A percentile compares a stretch with the other conserved stretches of the same genome.
Evolutionary conservation across 1,284 basidiomycete species (phyloP).

Genomic region (Marasmius sp.): DNA sequence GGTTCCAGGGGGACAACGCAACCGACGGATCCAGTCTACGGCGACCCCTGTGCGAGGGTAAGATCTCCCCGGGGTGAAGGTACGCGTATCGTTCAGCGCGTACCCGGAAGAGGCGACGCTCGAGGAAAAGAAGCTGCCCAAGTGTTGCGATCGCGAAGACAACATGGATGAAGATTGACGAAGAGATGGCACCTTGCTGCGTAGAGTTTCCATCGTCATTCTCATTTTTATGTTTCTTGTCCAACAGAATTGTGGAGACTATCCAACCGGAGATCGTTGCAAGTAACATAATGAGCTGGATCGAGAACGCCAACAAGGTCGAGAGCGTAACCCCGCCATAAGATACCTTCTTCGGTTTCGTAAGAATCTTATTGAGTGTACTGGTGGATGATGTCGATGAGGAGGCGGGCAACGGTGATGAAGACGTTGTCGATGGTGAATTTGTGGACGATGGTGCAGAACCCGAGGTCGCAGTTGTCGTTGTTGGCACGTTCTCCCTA

Average conservation of each 20-base stretch:
- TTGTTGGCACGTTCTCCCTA: conserved; percentile 30
- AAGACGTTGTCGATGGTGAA: conserved; percentile 2
- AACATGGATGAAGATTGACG: conserved; percentile 58
- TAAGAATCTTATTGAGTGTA: conserved; percentile 29
- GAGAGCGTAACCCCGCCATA: conserved; percentile 46
- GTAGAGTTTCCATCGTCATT: neutral
- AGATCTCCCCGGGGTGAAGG: conserved; percentile 55
- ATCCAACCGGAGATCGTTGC: conserved; percentile 60
- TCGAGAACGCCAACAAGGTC: conserved; percentile 43
- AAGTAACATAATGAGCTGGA: conserved; percentile 44
- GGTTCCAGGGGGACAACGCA: conserved; percentile 66
- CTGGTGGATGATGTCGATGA: conserved; percentile 23
- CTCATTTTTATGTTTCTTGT: conserved; percentile 1
- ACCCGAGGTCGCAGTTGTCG: conserved; percentile 13
- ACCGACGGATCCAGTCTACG: conserved; percentile 32
- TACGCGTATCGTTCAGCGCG: conserved; percentile 64
- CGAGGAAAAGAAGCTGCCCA: conserved; percentile 58
- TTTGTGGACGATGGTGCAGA: conserved; percentile 19
- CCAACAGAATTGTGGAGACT: conserved; percentile 29
- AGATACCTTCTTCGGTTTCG: conserved; percentile 35
- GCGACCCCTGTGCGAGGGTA: conserved; percentile 42
- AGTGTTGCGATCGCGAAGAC: conserved; percentile 50
- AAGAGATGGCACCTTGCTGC: conserved; percentile 18
- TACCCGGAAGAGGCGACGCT: conserved; percentile 59
- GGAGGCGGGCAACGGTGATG: conserved; percentile 21